Evolutionary conservation across 805 yeast genomes (phyloP).

Genomic region (Torulaspora delbrueckii): DNA sequence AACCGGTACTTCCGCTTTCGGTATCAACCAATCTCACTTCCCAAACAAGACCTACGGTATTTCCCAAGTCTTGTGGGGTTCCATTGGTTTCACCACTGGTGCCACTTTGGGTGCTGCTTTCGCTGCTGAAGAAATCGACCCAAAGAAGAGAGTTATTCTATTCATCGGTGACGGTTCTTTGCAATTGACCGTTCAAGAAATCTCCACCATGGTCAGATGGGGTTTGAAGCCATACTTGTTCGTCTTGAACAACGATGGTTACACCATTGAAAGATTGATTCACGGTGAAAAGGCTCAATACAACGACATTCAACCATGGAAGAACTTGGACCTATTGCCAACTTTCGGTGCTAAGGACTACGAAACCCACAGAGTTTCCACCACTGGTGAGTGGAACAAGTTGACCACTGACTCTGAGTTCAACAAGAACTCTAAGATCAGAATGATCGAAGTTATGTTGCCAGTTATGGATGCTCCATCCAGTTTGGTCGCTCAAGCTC

Average conservation of each 20-base stretch:
- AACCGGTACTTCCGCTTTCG: constrained; percentile 73
- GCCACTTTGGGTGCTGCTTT: constrained; percentile 63
- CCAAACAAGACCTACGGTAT: constrained; percentile 60
- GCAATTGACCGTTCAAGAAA: constrained; percentile 70
- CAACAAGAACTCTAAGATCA: constrained; percentile 52
- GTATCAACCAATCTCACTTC: constrained; percentile 61
- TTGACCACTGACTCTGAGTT: constrained; percentile 46
- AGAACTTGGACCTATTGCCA: constrained; percentile 52
- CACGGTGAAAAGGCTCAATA: constrained; percentile 63
- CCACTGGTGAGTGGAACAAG: constrained; percentile 54
- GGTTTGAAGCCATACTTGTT: constrained; percentile 62
- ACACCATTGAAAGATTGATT: constrained; percentile 69
- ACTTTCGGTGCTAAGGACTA: constrained; percentile 47
- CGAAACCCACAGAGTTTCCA: constrained; percentile 51
- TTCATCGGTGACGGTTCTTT: constrained; percentile 75
- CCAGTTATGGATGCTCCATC: constrained; percentile 67
- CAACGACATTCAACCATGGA: constrained; percentile 67
- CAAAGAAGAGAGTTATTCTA: constrained; percentile 55
- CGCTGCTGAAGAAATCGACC: constrained; percentile 61
- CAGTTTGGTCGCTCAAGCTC: constrained; percentile 62
- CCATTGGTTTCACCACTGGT: constrained; percentile 68
- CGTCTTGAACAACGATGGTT: constrained; percentile 67
- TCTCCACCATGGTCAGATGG: constrained; percentile 65
- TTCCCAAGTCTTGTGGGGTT: constrained; percentile 73
- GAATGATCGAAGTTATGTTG: constrained; percentile 64